Evolutionary conservation across 371 early-diverging fungal species (phyloP).

Genomic region (Capillidium rhysosporum): DNA sequence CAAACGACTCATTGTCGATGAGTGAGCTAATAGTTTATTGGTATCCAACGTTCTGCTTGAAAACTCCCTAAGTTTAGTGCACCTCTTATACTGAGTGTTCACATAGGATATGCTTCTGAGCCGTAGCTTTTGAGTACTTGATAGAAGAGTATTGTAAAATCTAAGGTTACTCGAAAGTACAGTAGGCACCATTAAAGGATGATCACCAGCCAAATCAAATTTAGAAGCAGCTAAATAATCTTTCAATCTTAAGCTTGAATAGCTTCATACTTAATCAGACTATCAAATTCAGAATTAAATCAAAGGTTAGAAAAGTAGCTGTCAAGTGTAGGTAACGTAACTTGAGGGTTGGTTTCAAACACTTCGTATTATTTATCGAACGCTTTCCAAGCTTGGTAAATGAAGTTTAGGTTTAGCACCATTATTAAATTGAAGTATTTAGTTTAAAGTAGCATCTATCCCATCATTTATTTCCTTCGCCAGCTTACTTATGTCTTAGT

Average conservation of each 20-base stretch:
- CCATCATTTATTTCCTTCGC: conserved; percentile 59
- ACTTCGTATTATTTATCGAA: conserved; percentile 47
- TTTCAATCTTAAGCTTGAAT: conserved; percentile 76
- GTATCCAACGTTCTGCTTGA: conserved; percentile 43
- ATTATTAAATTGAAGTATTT: conserved; percentile 35
- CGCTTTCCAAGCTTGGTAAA: conserved; percentile 43
- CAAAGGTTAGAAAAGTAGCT: conserved; percentile 32
- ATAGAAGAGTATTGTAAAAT: conserved; percentile 44
- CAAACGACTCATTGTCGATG: conserved; percentile 35
- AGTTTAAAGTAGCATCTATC: conserved; percentile 43
- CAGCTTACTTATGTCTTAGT: conserved; percentile 53
- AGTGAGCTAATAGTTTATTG: conserved; percentile 36
- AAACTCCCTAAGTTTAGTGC: conserved; percentile 57
- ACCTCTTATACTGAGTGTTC: conserved; percentile 75
- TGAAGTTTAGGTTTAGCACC: conserved; percentile 36
- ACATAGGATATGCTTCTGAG: conserved; percentile 29
- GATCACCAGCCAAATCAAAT: conserved; percentile 87
- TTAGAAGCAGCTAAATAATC: conserved; percentile 77
- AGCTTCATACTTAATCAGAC: conserved; percentile 85
- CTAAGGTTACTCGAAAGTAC: conserved; percentile 23
- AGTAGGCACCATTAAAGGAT: conserved; percentile 76
- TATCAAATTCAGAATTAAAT: conserved; percentile 53
- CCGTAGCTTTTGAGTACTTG: conserved; percentile 37
- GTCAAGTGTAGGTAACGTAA: conserved; percentile 37
- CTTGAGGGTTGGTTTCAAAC: conserved; percentile 46